Base-by-base conservation (phyloP, 805 yeast species). In the Candida montana region DNA sequence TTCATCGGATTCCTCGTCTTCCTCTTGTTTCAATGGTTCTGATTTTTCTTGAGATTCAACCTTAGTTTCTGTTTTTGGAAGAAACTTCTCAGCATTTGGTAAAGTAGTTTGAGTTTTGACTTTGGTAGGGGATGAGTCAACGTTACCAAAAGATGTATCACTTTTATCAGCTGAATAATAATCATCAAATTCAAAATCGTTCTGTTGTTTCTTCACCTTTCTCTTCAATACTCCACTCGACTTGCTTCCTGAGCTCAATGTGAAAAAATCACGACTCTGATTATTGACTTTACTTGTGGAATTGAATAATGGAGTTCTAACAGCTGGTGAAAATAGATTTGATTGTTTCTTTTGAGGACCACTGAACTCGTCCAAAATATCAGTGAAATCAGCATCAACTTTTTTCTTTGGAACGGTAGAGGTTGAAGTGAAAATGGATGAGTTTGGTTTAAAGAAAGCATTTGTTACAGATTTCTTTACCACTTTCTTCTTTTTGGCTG, bases 351-450 rank as follows among this genome's bases (percentile, higher is more conserved):
- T 51, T 42, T 46, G 45, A 11, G 57, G 51, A 17, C 37, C 55
- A 16, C 42, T 33, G 31, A 54, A 54, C 23, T 54, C 55, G 45
- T 74, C 77, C 37, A 84, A 66, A 41, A 84, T 78, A 54, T 83
- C 90, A 57, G 83, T 90, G 46, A 88, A 72, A 45, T 72, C 76
- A 37, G 74, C 73, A 32, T 70, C 71, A 2, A 69, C 65, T 40
- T 75, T 72, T 40, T 63, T 65, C 44, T 69, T 70, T 9, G 63
- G 61, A 34, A 11, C 47, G 20, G 34, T 21, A 16, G 48, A 11
- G 28, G 50, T 9, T 0, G 62, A 47, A 2, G 59, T 26, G 29
- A 26, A 11, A 26, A 13, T 56, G 17, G 64, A 13, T 7, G 35
- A 56, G 21, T 65, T 54, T 28, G 73, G 67, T 49, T 71, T 72